phyloP scores from a whole-genome alignment of 495 filamentous ascomycete genomes.

The Aspergillus biplanus region DNA sequence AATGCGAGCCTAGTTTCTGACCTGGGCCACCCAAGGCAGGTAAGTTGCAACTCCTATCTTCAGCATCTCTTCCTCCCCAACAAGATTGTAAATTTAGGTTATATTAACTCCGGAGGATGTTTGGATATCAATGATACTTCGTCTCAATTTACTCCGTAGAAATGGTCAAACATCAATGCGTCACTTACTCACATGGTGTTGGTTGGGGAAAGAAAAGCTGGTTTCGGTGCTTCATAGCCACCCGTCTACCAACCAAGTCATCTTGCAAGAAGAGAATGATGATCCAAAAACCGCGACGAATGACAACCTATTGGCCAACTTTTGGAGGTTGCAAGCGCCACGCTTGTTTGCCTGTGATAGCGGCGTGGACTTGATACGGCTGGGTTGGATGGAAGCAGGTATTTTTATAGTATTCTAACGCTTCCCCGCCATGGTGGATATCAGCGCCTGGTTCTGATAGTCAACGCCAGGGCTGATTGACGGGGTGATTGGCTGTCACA shows the following conservation, averaged over 20 bases:
- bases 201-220: neutral
- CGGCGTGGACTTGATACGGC: neutral
- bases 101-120: slow-evolving; percentile 2
- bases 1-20: slow-evolving; percentile 8
- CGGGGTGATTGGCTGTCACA: neutral
- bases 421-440: neutral
- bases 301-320: slow-evolving; percentile 9
- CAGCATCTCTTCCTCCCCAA: neutral
- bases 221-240: slow-evolving; percentile 7
- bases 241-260: slow-evolving; percentile 11
- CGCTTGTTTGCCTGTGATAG: slow-evolving; percentile 8
- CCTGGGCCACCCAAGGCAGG: slow-evolving; percentile 21
- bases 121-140: slow-evolving; percentile 1
- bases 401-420: neutral
- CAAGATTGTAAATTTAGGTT: neutral
- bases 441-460: neutral
- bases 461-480: neutral
- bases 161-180: neutral
- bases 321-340: slow-evolving; percentile 6
- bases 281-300: slow-evolving; percentile 8
- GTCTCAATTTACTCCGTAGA: neutral
- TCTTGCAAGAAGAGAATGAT: slow-evolving; percentile 7
- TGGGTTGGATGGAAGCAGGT: neutral
- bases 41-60: neutral
- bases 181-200: neutral